Evolutionary conservation across 345 rosid genomes (phyloP), one percentile per base, ranked within the genome.

Genomic region (Arabis alpina): DNA sequence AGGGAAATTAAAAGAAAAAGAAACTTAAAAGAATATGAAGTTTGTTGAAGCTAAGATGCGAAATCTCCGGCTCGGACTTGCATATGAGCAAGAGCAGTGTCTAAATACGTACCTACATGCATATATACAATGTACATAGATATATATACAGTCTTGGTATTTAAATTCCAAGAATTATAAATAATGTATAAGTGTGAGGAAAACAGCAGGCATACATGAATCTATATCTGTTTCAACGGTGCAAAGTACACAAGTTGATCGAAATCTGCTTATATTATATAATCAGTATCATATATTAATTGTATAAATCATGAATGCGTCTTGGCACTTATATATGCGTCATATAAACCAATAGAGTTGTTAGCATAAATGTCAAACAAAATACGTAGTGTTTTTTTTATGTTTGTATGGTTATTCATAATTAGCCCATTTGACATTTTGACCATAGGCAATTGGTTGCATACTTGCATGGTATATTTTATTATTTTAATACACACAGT

Each of bases 31-130:
- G 5, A 28, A 37, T 37, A 54, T 34, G 68, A 27, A 47, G 70
- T 63, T 45, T 64, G 59, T 73, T 73, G 77, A 73, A 64, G 43
- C 70, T 10, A 54, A 45, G 27, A 54, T 54, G 56, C 30, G 52
- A 64, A 64, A 72, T 64, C 76, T 64, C 71, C 76, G 64, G 59
- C 76, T 64, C 44, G 65, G 65, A 72, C 52, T 64, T 64, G 64
- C 55, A 72, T 64, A 32, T 55, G 49, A 56, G 71, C 71, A 56
- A 2, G 60, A 64, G 39, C 71, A 56, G 0, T 64, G 77, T 73
- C 71, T 39, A 73, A 48, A 44, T 73, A 28, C 77, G 45, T 65
- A 58, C 9, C 57, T 47, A 57, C 73, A 69, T 69, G 65, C 73
- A 34, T 19, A 19, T 19, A 28, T 34, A 34, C 37, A 34, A 34